These are phyloP conservation scores for Claviceps cyperi DNA, from an alignment of 2,329 filamentous ascomycete genomes.

Conservation along the genomic window DNA sequence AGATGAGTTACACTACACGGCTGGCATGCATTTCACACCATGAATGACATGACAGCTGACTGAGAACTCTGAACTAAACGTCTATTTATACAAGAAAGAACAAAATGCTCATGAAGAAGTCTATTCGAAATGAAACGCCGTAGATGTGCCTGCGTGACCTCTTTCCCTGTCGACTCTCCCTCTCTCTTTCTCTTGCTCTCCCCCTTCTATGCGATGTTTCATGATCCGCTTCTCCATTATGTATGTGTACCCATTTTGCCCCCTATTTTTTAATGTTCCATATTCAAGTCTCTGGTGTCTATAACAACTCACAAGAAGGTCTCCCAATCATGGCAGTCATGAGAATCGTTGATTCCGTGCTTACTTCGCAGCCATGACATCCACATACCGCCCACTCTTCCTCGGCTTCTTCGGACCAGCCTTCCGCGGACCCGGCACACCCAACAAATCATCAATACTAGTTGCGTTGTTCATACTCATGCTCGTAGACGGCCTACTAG, in stretches of 20 bases:
- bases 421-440: constrained; percentile 57
- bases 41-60: neutral
- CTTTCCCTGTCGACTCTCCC: neutral
- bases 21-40: no score
- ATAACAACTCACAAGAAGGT: neutral
- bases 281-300: neutral
- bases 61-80: no score
- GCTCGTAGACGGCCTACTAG: constrained; percentile 59
- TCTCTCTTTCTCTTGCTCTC: neutral
- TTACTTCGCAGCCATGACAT: constrained; percentile 70
- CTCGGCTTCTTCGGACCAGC: constrained; percentile 52
- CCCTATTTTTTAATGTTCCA: neutral
- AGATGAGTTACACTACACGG: no score
- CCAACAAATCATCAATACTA: constrained; percentile 85
- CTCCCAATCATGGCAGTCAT: neutral
- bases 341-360: neutral
- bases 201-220: neutral
- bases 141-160: neutral
- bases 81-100: no score
- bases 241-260: neutral
- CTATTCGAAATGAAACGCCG: constrained; percentile 2
- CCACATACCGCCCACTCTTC: constrained; percentile 80
- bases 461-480: constrained; percentile 88
- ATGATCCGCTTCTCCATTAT: neutral
- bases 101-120: neutral